Evolutionary conservation across 225 moss, liverwort and hornwort species (phyloP).

Genomic region (Pseudoscleropodium purum): DNA sequence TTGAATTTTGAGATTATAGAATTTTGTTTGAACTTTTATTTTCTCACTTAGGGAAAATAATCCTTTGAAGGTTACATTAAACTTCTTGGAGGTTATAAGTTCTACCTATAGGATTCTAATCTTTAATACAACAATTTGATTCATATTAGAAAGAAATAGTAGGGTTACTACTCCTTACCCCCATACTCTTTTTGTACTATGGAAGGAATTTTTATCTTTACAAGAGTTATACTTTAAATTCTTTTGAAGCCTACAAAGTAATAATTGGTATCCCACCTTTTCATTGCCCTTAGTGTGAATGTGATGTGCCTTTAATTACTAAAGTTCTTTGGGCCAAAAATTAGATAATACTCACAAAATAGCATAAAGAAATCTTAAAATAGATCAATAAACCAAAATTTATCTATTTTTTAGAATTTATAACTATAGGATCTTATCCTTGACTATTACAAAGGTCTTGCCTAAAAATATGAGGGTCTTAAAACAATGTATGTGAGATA

Average conservation of each 20-base stretch:
- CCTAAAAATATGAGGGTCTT: not conserved
- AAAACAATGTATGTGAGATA: not conserved
- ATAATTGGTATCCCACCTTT: not conserved
- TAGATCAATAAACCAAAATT: not conserved
- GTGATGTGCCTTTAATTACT: not conserved
- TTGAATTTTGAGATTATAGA: not conserved
- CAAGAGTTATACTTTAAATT: no score
- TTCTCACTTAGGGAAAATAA: rapidly evolving
- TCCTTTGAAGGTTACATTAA: not conserved
- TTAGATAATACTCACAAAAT: not conserved
- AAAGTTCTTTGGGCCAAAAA: not conserved
- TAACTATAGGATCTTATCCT: not conserved
- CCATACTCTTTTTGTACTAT: no score
- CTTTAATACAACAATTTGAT: not conserved
- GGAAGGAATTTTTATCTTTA: not conserved
- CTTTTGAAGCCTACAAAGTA: no score
- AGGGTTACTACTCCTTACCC: no score
- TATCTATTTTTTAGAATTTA: not conserved
- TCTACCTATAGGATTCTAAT: not conserved
- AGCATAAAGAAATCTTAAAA: not conserved
- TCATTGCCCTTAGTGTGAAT: not conserved
- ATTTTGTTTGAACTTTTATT: not conserved
- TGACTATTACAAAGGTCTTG: not conserved
- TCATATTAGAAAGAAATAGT: no score
- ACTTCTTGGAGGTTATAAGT: not conserved